Base-by-base conservation (phyloP, 2,329 filamentous ascomycete species). In the Pseudohalonectria lignicola region DNA sequence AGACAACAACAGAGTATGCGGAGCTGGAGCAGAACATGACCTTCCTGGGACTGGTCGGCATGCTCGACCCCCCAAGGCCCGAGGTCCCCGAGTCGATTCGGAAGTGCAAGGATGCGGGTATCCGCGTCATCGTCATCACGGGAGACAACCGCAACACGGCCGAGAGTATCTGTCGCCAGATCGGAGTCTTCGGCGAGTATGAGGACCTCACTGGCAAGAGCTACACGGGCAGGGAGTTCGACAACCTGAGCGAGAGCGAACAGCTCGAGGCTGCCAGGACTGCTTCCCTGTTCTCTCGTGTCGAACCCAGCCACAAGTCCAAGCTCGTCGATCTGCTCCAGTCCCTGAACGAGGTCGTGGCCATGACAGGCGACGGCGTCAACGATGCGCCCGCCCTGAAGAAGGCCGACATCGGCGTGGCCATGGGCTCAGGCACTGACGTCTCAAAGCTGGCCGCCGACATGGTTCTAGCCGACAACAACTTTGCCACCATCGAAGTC, bases 291-390 rank as follows among this genome's bases (percentile, higher is more conserved):
- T 98, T 98, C 68, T 98, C 92, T 26, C 84, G 92, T 45, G 93
- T 94, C 18, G 92, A 98, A 61, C 92, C 92, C 37, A 78, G 74
- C 36, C 92, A 98, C 73, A 98, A 98, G 73, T 93, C 85, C n/a
- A 92, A 86, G 63, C 77, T 98, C 33, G 90, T 98, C 34, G 92
- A 98, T 58, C 79, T 98, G 32, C 82, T 98, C 33, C 93, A 98
- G 60, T 86, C 85, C 41, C 71, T 85, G 36, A 86, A 86, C 43
- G 86, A 98, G 57, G 92, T 98, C 31, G 93, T 98, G 45, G 92
- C 92, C 48, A 98, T 98, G 92, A 98, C 92, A 49, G 92, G 92
- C 53, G 92, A 98, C 54, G 92, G 92, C 61, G 92, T 98, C 60
- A 98, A 98, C 54, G 92, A 98, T 60, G 92, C 92, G 4, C 92